These are phyloP conservation scores for Microdochium bolleyi DNA, from an alignment of 2,329 filamentous ascomycete species.

Conservation along the genomic window DNA sequence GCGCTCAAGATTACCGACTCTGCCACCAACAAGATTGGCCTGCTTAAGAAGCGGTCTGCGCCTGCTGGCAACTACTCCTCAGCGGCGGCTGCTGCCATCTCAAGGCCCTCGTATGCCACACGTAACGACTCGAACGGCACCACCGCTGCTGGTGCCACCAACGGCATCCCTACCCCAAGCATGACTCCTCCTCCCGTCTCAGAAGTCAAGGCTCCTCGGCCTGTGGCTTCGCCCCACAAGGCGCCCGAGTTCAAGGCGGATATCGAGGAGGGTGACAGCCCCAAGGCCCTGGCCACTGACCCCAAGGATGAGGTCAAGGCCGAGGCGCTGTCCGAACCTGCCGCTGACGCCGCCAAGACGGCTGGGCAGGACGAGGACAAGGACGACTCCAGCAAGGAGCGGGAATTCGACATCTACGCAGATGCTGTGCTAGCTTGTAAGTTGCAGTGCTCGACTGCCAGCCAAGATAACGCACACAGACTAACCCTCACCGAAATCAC, in stretches of 20 bases:
- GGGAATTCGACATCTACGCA: conserved; percentile 90
- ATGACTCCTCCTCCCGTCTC: conserved; percentile 52
- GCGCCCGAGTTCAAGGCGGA: conserved; percentile 69
- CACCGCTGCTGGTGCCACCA: conserved; percentile 22
- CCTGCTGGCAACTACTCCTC: conserved; percentile 49
- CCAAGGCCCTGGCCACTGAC: conserved; percentile 68
- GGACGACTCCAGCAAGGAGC: conserved; percentile 61
- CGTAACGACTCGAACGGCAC: conserved; percentile 36
- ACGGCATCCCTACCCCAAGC: conserved; percentile 60
- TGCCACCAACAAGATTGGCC: conserved; percentile 56
- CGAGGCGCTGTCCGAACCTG: conserved; percentile 56
- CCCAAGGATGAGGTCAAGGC: conserved; percentile 53
- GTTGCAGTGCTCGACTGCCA: conserved; percentile 21
- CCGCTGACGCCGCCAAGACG: conserved; percentile 40
- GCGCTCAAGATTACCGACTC: conserved; percentile 82
- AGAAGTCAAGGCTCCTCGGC: conserved; percentile 30
- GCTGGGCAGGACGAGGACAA: conserved; percentile 62
- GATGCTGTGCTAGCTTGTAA: conserved; percentile 84
- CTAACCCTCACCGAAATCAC: conserved; percentile 8
- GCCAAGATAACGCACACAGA: conserved; percentile 16
- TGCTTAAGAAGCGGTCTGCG: conserved; percentile 62
- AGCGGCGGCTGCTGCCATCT: conserved; percentile 50
- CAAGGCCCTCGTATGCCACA: conserved; percentile 58
- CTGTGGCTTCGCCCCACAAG: conserved; percentile 50
- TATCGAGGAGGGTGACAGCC: conserved; percentile 67